Percentiles rank a stretch among this genome's conserved stretches.
phyloP scores from a whole-genome alignment of 1,284 basidiomycete genomes.

The Microbotryum saponariae region DNA sequence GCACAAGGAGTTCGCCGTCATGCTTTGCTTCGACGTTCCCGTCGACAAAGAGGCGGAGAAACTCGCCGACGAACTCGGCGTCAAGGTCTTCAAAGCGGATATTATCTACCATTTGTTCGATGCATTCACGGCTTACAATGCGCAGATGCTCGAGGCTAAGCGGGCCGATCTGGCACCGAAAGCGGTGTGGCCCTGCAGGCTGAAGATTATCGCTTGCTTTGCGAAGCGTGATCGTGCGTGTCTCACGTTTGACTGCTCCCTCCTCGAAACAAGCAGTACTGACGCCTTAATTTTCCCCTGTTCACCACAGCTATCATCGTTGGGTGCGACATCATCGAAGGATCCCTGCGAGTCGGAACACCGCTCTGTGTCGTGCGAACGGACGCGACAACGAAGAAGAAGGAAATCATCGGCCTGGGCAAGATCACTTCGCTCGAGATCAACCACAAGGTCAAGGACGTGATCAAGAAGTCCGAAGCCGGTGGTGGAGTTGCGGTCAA shows the following conservation, averaged over 20 bases:
- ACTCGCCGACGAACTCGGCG: constrained; percentile 85
- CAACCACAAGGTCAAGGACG: constrained; percentile 55
- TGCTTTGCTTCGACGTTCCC: constrained; percentile 93
- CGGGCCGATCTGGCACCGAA: constrained; percentile 83
- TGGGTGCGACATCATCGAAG: constrained; percentile 94
- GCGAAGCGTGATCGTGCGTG: constrained; percentile 79
- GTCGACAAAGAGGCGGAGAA: constrained; percentile 84
- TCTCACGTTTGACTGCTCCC: not conserved
- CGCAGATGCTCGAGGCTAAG: constrained; percentile 87
- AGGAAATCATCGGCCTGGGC: constrained; percentile 82
- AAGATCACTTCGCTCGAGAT: constrained; percentile 95
- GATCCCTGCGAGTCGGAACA: constrained; percentile 79
- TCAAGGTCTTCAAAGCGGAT: constrained; percentile 88
- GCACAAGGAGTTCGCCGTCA: constrained; percentile 88
- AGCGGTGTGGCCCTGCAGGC: constrained; percentile 93
- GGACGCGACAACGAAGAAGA: constrained; percentile 77
- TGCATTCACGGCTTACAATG: constrained; percentile 92
- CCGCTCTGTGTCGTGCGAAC: constrained; percentile 89
- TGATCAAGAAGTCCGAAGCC: constrained; percentile 85
- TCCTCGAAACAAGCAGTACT: not conserved
- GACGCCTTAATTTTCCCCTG: not conserved
- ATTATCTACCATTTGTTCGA: constrained; percentile 99
- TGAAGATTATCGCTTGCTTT: constrained; percentile 87
- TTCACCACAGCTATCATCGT: constrained; percentile 57
- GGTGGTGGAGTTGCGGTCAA: constrained; percentile 97